Conservation (phyloP, 2,329 filamentous ascomycete species). For the Fusarium anguioides region DNA sequence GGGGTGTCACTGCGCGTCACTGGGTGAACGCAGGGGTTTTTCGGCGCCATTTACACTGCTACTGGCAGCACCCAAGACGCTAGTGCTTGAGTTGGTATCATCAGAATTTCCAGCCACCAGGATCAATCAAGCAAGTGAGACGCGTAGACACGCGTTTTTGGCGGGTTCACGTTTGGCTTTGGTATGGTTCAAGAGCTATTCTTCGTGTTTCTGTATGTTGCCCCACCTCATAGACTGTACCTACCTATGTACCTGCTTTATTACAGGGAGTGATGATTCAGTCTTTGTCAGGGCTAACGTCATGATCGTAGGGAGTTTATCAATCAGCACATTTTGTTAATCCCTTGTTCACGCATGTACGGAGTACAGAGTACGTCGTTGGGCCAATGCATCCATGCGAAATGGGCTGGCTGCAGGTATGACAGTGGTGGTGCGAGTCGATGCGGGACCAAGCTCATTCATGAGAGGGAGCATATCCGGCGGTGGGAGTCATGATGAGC, state of each 20-base stretch:
- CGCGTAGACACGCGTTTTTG: constrained; percentile 42
- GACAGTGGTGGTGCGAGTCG: constrained; percentile 27
- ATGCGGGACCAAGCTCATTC: constrained; percentile 18
- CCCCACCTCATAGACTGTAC: constrained; percentile 11
- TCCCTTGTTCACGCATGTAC: constrained; percentile 26
- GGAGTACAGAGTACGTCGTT: too few species aligned
- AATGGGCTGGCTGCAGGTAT: constrained; percentile 27
- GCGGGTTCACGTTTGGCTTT: constrained; percentile 34
- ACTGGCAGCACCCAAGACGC: constrained; percentile 30
- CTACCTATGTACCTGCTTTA: constrained; percentile 22
- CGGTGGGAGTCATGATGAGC: constrained; percentile 40
- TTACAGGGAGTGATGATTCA: constrained; percentile 39
- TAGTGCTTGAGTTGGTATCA: constrained; percentile 30
- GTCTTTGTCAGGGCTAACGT: constrained; percentile 40
- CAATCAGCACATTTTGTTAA: constrained; percentile 48
- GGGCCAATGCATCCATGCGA: constrained; percentile 36
- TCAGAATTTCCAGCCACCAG: constrained; percentile 39
- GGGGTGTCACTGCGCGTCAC: constrained; percentile 38
- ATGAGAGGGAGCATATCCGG: constrained; percentile 6
- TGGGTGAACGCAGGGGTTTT: constrained; percentile 37
- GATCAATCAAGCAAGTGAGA: constrained; percentile 35
- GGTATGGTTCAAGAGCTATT: constrained; percentile 18
- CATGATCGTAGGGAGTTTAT: constrained; percentile 45
- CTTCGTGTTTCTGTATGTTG: constrained; percentile 13
- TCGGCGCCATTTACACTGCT: constrained; percentile 28